Base-by-base conservation (phyloP, 2,329 filamentous ascomycete species). In the Didymella pomorum region DNA sequence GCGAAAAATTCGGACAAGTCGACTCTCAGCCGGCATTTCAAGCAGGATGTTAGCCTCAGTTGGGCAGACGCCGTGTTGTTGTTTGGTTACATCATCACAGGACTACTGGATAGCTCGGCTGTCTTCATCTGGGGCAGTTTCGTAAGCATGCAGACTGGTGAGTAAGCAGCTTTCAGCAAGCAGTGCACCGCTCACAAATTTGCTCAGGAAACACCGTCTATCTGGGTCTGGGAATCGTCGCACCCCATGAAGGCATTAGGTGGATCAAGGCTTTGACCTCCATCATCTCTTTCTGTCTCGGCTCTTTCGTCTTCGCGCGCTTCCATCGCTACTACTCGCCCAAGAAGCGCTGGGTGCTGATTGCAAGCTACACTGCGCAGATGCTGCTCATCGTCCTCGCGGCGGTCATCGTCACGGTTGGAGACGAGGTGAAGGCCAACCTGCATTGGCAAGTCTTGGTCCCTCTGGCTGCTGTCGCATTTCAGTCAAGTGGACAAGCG, bases 71-170 rank as follows among this genome's bases (percentile, higher is more conserved):
- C 90, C 1, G 79, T 92, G 20, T 81, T 94, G 37, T 79, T 94
- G 4, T 79, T 86, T 26, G 92, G 89, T 77, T 93, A 93, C 73
- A 78, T 91, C 63, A 89, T 93, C 71, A 93, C 91, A 0, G 91
- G 91, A 4, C 80, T 94, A 11, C 83, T 92, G 8, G 91, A 94
- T 76, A 91, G 89, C 76, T 87, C 89, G 2, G 87, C 89, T 2
- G 89, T 91, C 45, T 89, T 87, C 56, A 89, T 89, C 41, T 93
- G 89, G 88, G 89, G 90, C 12, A 88, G 88, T 2, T 94, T 94
- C 67, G 90, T 92, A 39, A 91, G 88, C 68, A 93, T 93, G 90
- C 91, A 93, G 72, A 93, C 90, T 29, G 90, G 89, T 86, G 69
- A 63, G 80, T 76, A 45, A 63, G 45, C 48, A 31, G 1, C 20